Evolutionary conservation across 2,329 filamentous ascomycete genomes (phyloP).

Genomic region (Juglanconis oblonga): DNA sequence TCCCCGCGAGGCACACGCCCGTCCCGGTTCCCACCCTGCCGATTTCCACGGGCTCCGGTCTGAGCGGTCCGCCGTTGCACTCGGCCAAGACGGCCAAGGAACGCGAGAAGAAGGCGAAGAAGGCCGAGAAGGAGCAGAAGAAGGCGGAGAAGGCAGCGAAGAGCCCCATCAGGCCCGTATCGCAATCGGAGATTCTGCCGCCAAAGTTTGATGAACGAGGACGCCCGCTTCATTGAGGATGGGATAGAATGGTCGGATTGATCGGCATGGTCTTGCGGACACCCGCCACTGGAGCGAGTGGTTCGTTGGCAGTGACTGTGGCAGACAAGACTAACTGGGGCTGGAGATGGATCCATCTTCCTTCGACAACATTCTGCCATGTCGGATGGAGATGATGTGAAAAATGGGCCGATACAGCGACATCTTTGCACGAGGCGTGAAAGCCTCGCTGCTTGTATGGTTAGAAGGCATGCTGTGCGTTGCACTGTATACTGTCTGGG

Average conservation of each 20-base stretch:
- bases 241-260: neutral
- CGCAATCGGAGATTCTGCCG: conserved; percentile 5
- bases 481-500: too few species aligned
- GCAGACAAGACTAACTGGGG: neutral
- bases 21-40: conserved; percentile 2
- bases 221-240: neutral
- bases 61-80: neutral
- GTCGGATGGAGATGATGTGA: too few species aligned
- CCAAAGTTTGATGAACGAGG: conserved; percentile 1
- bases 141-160: neutral
- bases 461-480: too few species aligned
- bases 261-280: neutral
- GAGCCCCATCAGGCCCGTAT: too few species aligned
- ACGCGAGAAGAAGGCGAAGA: conserved; percentile 6
- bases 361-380: too few species aligned
- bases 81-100: conserved; percentile 10
- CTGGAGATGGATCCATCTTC: neutral
- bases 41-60: neutral
- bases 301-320: neutral
- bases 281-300: neutral
- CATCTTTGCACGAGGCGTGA: too few species aligned
- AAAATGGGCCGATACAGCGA: too few species aligned
- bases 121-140: conserved; percentile 5
- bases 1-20: conserved; percentile 10
- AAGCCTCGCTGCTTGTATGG: too few species aligned